These are phyloP conservation scores for Pilaira anomala DNA, from an alignment of 192 early-diverging fungal species.

Conservation along the genomic window DNA sequence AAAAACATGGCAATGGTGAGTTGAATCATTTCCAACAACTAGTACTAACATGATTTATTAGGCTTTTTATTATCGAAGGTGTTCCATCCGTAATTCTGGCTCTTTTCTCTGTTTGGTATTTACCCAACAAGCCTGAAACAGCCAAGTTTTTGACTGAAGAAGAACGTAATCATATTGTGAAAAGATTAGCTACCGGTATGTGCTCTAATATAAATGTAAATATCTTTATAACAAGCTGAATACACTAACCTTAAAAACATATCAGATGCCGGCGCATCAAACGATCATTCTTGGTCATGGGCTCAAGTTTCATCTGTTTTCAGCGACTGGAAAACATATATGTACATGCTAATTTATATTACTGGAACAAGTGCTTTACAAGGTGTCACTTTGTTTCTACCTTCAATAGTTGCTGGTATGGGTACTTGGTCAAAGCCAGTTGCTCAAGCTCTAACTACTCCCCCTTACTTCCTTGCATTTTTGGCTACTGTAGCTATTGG, in stretches of 20 bases:
- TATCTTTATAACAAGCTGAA: too few relatives aligned
- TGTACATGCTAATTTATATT: slow-evolving; percentile 53
- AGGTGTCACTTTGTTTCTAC: slow-evolving; percentile 66
- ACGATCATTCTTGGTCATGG: slow-evolving; percentile 44
- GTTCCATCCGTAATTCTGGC: slow-evolving; percentile 46
- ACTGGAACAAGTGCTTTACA: slow-evolving; percentile 57
- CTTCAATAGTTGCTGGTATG: slow-evolving; percentile 54
- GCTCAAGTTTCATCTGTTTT: slow-evolving; percentile 43
- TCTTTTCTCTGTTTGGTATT: slow-evolving; percentile 18
- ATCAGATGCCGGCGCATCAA: slow-evolving; percentile 23
- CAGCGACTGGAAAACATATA: slow-evolving; percentile 47
- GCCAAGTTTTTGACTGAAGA: slow-evolving; percentile 28
- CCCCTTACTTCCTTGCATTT: slow-evolving; percentile 30
- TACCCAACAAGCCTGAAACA: slow-evolving; percentile 29
- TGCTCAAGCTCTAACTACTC: slow-evolving; percentile 29
- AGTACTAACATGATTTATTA: not conserved
- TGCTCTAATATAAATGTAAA: not conserved
- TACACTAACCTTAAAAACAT: slow-evolving; percentile 24
- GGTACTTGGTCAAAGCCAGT: slow-evolving; percentile 29
- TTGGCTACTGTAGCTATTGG: slow-evolving; percentile 18
- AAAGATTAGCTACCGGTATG: slow-evolving; percentile 29
- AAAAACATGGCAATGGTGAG: slow-evolving; percentile 51
- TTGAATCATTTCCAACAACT: not conserved
- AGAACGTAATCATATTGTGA: slow-evolving; percentile 22
- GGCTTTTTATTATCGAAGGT: slow-evolving; percentile 67